These are phyloP conservation scores for Didymella exigua DNA, from an alignment of 2,329 filamentous ascomycete species.

Conservation along the genomic window DNA sequence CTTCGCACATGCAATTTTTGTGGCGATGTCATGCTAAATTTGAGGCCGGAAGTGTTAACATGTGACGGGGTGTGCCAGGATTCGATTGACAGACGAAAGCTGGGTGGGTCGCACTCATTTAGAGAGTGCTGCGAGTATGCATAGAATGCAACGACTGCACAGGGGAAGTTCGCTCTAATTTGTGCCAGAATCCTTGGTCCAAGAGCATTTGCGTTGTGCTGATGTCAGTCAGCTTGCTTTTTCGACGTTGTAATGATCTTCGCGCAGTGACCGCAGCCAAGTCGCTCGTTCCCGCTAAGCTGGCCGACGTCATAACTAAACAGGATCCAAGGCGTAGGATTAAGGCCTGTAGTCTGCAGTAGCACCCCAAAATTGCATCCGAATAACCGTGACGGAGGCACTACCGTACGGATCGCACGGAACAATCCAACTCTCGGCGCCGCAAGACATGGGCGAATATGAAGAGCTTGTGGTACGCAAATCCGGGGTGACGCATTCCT, in stretches of 20 bases:
- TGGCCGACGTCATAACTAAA: conserved; percentile 9
- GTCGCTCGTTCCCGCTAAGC: conserved; percentile 11
- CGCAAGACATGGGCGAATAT: conserved; percentile 29
- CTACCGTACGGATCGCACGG: conserved; percentile 24
- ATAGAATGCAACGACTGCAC: too few relatives aligned
- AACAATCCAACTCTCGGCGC: conserved; percentile 14
- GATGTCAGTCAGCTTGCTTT: not conserved
- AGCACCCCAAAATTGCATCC: conserved; percentile 8
- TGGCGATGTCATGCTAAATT: too few relatives aligned
- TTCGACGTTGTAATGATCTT: conserved; percentile 3
- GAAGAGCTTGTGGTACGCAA: conserved; percentile 36
- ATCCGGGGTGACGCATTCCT: conserved; percentile 5
- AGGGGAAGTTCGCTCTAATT: not conserved
- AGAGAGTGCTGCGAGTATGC: too few relatives aligned
- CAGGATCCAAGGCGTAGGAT: conserved; percentile 5
- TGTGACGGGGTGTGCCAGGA: too few relatives aligned
- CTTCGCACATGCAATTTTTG: too few relatives aligned
- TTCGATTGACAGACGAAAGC: too few relatives aligned
- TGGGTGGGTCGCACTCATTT: too few relatives aligned
- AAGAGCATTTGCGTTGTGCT: not conserved
- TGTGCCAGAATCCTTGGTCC: not conserved
- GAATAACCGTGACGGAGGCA: conserved; percentile 11
- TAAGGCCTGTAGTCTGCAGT: conserved; percentile 2
- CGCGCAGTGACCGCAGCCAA: conserved; percentile 15
- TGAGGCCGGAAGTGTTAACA: too few relatives aligned